Evolutionary conservation across 2,329 filamentous ascomycete species (phyloP).

Genomic region (Cadophora gregata): DNA sequence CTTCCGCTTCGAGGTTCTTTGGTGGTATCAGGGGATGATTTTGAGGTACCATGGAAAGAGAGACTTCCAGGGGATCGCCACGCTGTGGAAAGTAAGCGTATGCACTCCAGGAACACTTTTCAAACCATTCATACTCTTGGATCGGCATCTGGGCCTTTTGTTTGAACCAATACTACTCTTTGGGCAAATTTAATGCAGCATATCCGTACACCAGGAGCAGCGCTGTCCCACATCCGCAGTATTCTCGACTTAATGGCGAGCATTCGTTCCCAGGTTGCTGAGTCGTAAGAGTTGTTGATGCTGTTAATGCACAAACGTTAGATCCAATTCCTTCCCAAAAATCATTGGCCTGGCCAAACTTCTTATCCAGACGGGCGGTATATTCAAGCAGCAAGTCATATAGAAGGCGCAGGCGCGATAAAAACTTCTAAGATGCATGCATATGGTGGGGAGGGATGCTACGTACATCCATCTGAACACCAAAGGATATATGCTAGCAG

Average conservation of each 20-base stretch:
- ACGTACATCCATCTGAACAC: constrained; percentile 95
- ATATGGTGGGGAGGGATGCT: constrained; percentile 35
- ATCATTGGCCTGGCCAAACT: neutral
- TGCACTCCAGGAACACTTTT: constrained; percentile 10
- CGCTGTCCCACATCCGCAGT: constrained; percentile 84
- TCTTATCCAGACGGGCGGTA: neutral
- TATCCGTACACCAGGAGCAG: constrained; percentile 77
- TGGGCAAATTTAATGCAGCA: constrained; percentile 99
- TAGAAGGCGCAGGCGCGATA: neutral
- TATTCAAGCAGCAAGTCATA: constrained; percentile 2
- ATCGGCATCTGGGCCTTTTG: constrained; percentile 79
- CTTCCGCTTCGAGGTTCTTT: constrained; percentile 88
- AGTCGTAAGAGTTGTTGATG: constrained; percentile 85
- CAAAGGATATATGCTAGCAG: constrained; percentile 90
- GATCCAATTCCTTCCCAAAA: constrained; percentile 34
- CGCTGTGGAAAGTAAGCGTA: constrained; percentile 53
- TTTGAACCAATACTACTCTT: constrained; percentile 90
- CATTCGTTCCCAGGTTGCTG: constrained; percentile 85
- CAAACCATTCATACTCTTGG: constrained; percentile 69
- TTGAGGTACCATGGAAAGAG: constrained; percentile 81
- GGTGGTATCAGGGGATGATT: constrained; percentile 82
- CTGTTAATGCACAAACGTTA: constrained; percentile 54
- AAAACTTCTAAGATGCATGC: constrained; percentile 13
- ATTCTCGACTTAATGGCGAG: constrained; percentile 87
- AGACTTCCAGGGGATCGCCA: constrained; percentile 80